These are phyloP conservation scores for Pseudogymnoascus sp. DNA, from an alignment of 2,329 filamentous ascomycete genomes.

Conservation along the genomic window DNA sequence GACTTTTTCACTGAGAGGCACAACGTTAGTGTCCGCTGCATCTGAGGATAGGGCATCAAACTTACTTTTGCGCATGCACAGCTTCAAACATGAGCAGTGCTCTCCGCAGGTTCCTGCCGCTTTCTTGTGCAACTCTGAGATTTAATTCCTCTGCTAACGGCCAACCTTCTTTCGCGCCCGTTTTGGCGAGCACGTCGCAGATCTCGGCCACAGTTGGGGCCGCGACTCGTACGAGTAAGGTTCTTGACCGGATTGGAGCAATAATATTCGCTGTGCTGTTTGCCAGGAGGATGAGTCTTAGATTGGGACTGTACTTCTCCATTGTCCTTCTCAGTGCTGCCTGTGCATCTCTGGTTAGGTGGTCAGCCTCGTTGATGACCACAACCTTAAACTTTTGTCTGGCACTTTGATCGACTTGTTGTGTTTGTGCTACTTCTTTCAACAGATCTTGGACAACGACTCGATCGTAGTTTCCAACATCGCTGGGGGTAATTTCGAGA, in stretches of 20 bases:
- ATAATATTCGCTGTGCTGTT: constrained; percentile 99
- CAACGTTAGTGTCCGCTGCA: constrained; percentile 26
- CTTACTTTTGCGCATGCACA: constrained; percentile 92
- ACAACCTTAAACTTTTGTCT: constrained; percentile 96
- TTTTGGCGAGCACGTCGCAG: constrained; percentile 60
- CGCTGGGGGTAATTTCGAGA: constrained; percentile 93
- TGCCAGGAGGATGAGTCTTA: constrained; percentile 82
- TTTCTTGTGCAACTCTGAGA: constrained; percentile 78
- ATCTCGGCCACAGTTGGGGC: constrained; percentile 84
- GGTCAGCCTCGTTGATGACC: constrained; percentile 97
- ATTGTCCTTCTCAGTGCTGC: constrained; percentile 90
- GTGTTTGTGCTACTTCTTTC: constrained; percentile 96
- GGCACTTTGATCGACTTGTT: constrained; percentile 91
- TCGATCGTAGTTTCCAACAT: constrained; percentile 92
- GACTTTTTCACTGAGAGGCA: constrained; percentile 65
- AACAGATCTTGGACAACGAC: constrained; percentile 92
- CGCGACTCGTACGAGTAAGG: constrained; percentile 81
- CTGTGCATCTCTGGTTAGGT: constrained; percentile 87
- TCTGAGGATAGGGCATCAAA: background rate
- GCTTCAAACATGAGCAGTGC: constrained; percentile 96
- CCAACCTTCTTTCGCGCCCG: constrained; percentile 75
- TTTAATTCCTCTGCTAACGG: constrained; percentile 65
- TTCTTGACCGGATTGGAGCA: constrained; percentile 90
- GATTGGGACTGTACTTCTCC: constrained; percentile 97
- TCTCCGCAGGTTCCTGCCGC: constrained; percentile 79